Evolutionary conservation across 2,329 filamentous ascomycete species (phyloP).

Genomic region (Lachnellula occidentalis): DNA sequence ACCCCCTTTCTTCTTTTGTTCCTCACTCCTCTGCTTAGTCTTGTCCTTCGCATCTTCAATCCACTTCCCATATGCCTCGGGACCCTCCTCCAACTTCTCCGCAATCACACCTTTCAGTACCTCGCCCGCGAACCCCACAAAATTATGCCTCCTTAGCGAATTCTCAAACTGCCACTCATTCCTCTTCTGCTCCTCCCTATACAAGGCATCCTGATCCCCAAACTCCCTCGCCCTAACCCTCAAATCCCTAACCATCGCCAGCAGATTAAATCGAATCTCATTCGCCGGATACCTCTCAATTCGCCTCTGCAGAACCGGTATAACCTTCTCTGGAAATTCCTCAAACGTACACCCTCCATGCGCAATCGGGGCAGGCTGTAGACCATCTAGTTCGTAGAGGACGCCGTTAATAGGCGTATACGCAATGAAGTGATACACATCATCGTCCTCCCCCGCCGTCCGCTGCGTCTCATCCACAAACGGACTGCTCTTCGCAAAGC

Average conservation of each 20-base stretch:
- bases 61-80: constrained; percentile 66
- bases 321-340: constrained; percentile 73
- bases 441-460: constrained; percentile 66
- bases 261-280: constrained; percentile 93
- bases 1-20: constrained; percentile 25
- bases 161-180: constrained; percentile 93
- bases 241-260: constrained; percentile 86
- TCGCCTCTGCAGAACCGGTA: constrained; percentile 78
- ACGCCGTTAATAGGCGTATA: constrained; percentile 76
- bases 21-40: constrained; percentile 38
- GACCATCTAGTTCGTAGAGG: constrained; percentile 90
- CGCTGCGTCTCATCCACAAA: constrained; percentile 88
- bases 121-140: constrained; percentile 91
- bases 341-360: constrained; percentile 70
- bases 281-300: constrained; percentile 77
- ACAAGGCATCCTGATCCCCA: constrained; percentile 74
- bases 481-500: constrained; percentile 71
- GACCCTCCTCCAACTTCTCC: constrained; percentile 62
- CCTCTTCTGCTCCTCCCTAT: constrained; percentile 77
- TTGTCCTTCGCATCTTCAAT: constrained; percentile 60
- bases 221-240: constrained; percentile 71
- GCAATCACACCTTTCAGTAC: constrained; percentile 80
- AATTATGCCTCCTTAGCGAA: constrained; percentile 84
- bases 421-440: constrained; percentile 96
- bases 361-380: constrained; percentile 86